Evolutionary conservation across 805 yeast species (phyloP).

Genomic region (Candida nanaspora): DNA sequence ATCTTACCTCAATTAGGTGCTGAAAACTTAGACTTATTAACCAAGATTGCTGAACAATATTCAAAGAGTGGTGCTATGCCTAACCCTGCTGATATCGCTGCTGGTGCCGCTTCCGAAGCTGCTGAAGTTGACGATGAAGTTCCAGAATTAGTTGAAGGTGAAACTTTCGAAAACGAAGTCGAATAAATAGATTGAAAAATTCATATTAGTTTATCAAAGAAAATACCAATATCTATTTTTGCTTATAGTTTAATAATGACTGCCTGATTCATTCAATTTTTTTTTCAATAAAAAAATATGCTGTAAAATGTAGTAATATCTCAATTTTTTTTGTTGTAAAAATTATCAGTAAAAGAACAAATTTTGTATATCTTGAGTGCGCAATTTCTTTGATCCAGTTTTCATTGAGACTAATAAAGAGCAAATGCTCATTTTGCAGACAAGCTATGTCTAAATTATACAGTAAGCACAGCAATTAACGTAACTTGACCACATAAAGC

Average conservation of each 20-base stretch:
- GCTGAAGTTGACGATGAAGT: slow-evolving; percentile 60
- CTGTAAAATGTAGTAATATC: too few relatives aligned
- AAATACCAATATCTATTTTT: background rate
- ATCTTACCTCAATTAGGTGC: slow-evolving; percentile 95
- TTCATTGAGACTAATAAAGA: too few relatives aligned
- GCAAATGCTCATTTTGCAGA: too few relatives aligned
- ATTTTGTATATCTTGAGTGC: too few relatives aligned
- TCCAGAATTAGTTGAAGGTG: slow-evolving; percentile 82
- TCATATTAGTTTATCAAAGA: too few relatives aligned
- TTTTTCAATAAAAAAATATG: too few relatives aligned
- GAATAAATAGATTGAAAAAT: slow-evolving; percentile 18
- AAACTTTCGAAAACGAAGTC: slow-evolving; percentile 64
- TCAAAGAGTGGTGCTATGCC: slow-evolving; percentile 42
- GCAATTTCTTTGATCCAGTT: too few relatives aligned
- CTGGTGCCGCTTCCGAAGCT: slow-evolving; percentile 28
- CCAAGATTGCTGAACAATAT: slow-evolving; percentile 83
- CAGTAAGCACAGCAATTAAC: too few relatives aligned
- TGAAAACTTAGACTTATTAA: slow-evolving; percentile 85
- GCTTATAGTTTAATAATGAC: background rate
- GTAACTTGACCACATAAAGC: too few relatives aligned
- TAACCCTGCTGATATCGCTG: slow-evolving; percentile 29
- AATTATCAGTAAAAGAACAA: too few relatives aligned
- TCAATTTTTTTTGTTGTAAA: background rate
- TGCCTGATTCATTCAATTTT: background rate
- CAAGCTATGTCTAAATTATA: too few relatives aligned